phyloP scores from a whole-genome alignment of 768 basidiomycete species.

The Cyathus striatus region DNA sequence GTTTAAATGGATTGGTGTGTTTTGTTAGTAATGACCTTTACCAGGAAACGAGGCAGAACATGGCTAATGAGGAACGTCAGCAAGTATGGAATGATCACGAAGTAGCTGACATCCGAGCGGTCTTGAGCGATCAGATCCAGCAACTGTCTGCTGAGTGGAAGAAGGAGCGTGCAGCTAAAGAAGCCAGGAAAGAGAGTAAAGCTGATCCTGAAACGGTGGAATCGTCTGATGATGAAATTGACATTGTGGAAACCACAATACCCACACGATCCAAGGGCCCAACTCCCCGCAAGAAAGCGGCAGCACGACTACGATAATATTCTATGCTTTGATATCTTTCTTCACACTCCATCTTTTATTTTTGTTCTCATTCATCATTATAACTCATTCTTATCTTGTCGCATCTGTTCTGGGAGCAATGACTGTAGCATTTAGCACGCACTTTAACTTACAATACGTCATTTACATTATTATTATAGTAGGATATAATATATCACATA shows the following conservation, averaged over 20 bases:
- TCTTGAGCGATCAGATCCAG: constrained; percentile 34
- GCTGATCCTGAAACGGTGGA: constrained; percentile 19
- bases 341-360: no score
- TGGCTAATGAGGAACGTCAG: constrained; percentile 31
- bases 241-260: constrained; percentile 30
- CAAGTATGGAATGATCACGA: constrained; percentile 47
- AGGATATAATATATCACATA: no score
- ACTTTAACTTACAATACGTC: no score
- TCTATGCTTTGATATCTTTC: no score
- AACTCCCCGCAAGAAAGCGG: constrained; percentile 1
- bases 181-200: constrained; percentile 24
- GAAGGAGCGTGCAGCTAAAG: constrained; percentile 33
- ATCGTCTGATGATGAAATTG: constrained; percentile 37
- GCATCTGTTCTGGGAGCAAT: not conserved
- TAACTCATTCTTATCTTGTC: not conserved
- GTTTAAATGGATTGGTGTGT: constrained; percentile 6
- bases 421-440: not conserved
- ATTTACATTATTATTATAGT: not conserved
- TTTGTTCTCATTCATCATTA: no score
- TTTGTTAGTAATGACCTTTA: not conserved
- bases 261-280: constrained; percentile 4
- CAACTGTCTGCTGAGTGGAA: constrained; percentile 53
- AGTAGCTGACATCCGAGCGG: constrained; percentile 42
- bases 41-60: constrained; percentile 20
- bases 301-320: not conserved